A percentile compares a stretch with the other conserved stretches of the same genome.
phyloP scores from a whole-genome alignment of 2,329 filamentous ascomycete genomes.

The Colletotrichum orbiculare region DNA sequence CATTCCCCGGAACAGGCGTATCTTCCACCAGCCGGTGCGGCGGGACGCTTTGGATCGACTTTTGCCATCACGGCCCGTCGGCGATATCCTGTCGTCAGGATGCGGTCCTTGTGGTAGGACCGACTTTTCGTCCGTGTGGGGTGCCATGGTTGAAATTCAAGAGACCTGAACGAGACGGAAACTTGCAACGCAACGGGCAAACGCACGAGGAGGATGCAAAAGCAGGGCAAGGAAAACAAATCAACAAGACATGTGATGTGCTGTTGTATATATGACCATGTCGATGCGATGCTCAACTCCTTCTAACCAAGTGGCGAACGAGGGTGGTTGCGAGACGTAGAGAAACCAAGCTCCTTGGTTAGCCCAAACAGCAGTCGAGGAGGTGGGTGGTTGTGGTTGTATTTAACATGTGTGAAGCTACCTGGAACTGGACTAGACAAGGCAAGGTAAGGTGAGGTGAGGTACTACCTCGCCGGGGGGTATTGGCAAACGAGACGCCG shows the following conservation, averaged over 20 bases:
- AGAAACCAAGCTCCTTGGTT: neutral
- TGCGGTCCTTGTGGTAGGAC: conserved; percentile 11
- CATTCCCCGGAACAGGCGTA: conserved; percentile 83
- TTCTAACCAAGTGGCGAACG: neutral
- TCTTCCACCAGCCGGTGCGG: conserved; percentile 74
- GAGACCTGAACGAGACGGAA: neutral
- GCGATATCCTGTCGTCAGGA: neutral
- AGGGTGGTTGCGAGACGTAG: neutral
- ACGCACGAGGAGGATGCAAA: neutral
- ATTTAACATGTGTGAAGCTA: conserved; percentile 27
- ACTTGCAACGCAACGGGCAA: neutral
- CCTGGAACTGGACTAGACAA: conserved; percentile 1
- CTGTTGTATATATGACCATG: conserved; percentile 5
- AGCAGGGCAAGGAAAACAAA: neutral
- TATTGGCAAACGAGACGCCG: neutral
- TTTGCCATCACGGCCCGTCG: conserved; percentile 6
- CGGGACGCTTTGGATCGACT: neutral
- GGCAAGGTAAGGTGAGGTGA: neutral
- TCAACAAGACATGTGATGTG: conserved; percentile 2
- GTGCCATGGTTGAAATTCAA: conserved; percentile 5
- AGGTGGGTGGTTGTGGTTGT: conserved; percentile 17
- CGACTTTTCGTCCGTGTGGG: conserved; percentile 20
- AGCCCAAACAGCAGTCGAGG: neutral
- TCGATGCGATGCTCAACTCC: neutral
- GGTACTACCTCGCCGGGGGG: neutral